phyloP scores from a whole-genome alignment of 2,329 filamentous ascomycete species.

The Ophiognomonia clavigignenti-juglandacearum region DNA sequence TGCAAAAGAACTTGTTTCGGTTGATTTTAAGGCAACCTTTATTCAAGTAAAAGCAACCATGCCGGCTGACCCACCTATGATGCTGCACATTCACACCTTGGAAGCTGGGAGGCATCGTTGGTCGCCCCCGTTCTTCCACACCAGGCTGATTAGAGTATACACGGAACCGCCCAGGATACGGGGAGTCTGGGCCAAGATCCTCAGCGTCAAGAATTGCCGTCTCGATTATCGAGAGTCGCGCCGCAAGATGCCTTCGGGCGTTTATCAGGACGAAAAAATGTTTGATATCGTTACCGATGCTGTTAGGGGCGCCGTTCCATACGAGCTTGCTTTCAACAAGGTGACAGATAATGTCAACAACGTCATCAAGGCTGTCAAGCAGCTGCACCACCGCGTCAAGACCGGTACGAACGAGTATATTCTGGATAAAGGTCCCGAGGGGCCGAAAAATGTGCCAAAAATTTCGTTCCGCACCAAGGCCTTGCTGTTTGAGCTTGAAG shows the following conservation, averaged over 20 bases:
- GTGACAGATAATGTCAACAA: constrained; percentile 95
- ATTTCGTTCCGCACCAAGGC: constrained; percentile 77
- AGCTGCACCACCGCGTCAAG: constrained; percentile 88
- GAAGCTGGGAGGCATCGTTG: constrained; percentile 83
- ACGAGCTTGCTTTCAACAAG: constrained; percentile 83
- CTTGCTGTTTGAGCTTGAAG: constrained; percentile 87
- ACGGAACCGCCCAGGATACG: constrained; percentile 81
- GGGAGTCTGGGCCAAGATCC: constrained; percentile 77
- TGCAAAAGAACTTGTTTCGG: constrained; percentile 63
- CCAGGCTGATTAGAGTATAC: constrained; percentile 77
- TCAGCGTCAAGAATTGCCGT: constrained; percentile 77
- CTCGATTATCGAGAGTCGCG: constrained; percentile 76
- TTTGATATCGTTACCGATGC: constrained; percentile 83
- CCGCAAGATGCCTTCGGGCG: constrained; percentile 57
- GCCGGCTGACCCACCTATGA: constrained; percentile 83
- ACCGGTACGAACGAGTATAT: constrained; percentile 87
- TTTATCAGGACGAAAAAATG: constrained; percentile 67
- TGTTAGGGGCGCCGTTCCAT: constrained; percentile 81
- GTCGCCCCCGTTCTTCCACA: constrained; percentile 74
- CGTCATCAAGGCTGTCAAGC: constrained; percentile 77
- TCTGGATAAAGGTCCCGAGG: constrained; percentile 77
- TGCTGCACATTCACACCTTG: constrained; percentile 81
- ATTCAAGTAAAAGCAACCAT: constrained; percentile 85
- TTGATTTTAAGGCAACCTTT: constrained; percentile 77
- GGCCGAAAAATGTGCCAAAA: constrained; percentile 80